Base-by-base conservation (phyloP, 192 early-diverging fungal species). In the Rhizophagus prolifer region DNA sequence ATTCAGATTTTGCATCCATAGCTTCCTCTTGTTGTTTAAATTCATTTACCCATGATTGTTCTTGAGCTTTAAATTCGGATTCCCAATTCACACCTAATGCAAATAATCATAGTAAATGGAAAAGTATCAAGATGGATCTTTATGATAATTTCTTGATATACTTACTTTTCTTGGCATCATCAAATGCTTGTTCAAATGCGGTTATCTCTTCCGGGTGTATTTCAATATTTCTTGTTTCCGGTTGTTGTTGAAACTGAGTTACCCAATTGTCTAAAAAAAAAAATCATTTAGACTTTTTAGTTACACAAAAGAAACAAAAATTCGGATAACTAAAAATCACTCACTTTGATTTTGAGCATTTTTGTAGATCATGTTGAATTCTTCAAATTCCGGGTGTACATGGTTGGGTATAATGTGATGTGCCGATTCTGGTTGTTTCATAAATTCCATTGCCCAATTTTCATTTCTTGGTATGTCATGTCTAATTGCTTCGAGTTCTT, bases 361-460 rank as follows among this genome's bases (percentile, higher is more conserved):
- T 46, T 62, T 26, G 58, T 81, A 86, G 13, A 79, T 79, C 44
- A 79, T 76, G 19, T 89, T 84, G 72, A 89, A 86, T 30, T 86
- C 82, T 73, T 87, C 82, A 46, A 85, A 82, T 62, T 81, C 75
- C 7, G 76, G 30, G 41, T 80, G 72, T 19, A 13, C 65, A 1
- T 67, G 28, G 41, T 81, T 74, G 28, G 79, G 73, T 23, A 78
- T 72, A 14, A 79, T 64, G 16, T 72, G 72, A 58, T 87, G 89
- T 50, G 78, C 34, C 73, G 78, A 36, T 67, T 79, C 5, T 46
- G 79, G 50, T 59, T 54, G 79, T 2, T 81, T 78, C 78, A 88
- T 85, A 80, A 94, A 95, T 70, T 94, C 92, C 30, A 84, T 78
- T 2, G 90, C 85, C 94, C 94, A 96, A 80, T 91, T 85, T 25